Conservation (phyloP, 2,329 filamentous ascomycete species). For the Aspergillus unguis region DNA sequence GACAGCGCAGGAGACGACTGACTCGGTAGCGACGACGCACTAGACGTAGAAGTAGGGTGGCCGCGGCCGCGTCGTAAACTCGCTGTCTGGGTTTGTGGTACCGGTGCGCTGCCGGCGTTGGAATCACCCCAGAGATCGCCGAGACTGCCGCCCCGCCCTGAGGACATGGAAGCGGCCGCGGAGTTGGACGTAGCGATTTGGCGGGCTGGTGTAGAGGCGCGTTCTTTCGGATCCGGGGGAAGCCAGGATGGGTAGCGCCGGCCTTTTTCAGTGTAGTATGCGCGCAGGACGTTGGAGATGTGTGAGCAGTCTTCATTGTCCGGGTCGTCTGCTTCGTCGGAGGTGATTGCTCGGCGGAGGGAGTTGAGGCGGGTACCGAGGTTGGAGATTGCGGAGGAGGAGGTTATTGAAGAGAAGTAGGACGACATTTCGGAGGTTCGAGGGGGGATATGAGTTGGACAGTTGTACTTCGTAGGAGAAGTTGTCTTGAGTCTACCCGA, state of each 20-base stretch:
- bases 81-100: constrained; percentile 32
- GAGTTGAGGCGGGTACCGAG: constrained; percentile 57
- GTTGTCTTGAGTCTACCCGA: neutral
- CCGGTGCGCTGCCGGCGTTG: constrained; percentile 20
- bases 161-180: constrained; percentile 26
- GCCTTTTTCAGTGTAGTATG: constrained; percentile 88
- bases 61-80: constrained; percentile 38
- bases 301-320: constrained; percentile 79
- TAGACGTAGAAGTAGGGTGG: constrained; percentile 17
- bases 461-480: neutral
- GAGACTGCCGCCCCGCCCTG: constrained; percentile 43
- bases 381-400: constrained; percentile 48
- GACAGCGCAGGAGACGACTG: constrained; percentile 20
- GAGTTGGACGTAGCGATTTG: constrained; percentile 46
- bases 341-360: constrained; percentile 49
- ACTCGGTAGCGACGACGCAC: constrained; percentile 23
- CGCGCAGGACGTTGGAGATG: constrained; percentile 86
- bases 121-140: constrained; percentile 59
- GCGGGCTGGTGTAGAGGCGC: constrained; percentile 49
- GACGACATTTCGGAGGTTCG: constrained; percentile 59
- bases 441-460: neutral
- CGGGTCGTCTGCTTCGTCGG: constrained; percentile 43
- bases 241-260: constrained; percentile 81
- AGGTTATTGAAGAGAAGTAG: constrained; percentile 70
- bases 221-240: constrained; percentile 79